phyloP scores from a whole-genome alignment of 257 asterid species.

The Fraxinus cuspidata region DNA sequence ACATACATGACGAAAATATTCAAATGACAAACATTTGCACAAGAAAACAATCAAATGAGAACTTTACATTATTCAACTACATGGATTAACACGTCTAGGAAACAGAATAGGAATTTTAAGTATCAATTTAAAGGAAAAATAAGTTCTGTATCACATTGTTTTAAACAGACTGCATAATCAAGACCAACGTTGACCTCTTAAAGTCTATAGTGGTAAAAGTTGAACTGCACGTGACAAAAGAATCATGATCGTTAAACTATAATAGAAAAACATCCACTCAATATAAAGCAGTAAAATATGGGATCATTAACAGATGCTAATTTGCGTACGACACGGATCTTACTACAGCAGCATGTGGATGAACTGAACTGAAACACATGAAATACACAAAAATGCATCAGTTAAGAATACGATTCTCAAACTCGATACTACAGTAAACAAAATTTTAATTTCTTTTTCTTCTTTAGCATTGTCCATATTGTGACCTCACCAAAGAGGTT shows the following conservation, averaged over 20 bases:
- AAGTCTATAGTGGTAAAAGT: not conserved
- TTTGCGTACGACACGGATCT: conserved; percentile 9
- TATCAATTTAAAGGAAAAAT: not conserved
- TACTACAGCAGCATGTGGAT: conserved; percentile 21
- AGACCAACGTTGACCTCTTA: not conserved
- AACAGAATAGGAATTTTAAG: too few species aligned
- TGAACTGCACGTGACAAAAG: not conserved
- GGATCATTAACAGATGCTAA: not conserved
- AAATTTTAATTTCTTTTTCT: not conserved
- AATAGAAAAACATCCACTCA: not conserved
- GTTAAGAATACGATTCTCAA: conserved; percentile 17
- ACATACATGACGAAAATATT: not conserved
- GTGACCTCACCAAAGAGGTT: too few species aligned
- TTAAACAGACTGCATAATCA: not conserved
- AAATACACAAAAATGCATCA: not conserved
- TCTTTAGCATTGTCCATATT: not conserved
- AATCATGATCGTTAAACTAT: not conserved
- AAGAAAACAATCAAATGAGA: too few species aligned
- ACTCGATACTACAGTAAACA: not conserved
- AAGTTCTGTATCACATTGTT: not conserved
- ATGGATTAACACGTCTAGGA: conserved; percentile 20
- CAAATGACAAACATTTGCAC: too few species aligned
- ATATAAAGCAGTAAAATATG: not conserved
- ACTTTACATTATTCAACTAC: conserved; percentile 19
- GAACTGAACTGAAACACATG: conserved; percentile 2